Evolutionary conservation across 2,329 filamentous ascomycete species (phyloP), one percentile per base, ranked within the genome.

Genomic region (Cordyceps sp.): DNA sequence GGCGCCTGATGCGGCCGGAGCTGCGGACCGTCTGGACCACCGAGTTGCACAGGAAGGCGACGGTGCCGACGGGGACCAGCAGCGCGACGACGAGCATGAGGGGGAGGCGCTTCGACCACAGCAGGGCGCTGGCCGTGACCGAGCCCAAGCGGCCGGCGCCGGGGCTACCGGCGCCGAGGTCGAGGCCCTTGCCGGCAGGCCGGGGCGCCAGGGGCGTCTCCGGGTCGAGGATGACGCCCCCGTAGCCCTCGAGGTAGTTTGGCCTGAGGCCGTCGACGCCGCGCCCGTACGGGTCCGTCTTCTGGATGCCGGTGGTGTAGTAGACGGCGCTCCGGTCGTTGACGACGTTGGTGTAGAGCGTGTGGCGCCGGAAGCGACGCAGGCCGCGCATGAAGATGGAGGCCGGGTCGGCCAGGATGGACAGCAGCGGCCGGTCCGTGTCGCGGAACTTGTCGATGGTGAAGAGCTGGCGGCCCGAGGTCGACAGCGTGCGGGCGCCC

Each of bases 361-460:
- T 79, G 36, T 75, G 77, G 33, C 80, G 66, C 49, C 75, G 71
- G 58, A 96, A 96, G 42, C 63, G 68, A 37, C 70, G 66, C 29
- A 96, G 62, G 0, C 76, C 86, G 21, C 71, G 70, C 44, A 93
- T 78, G 57, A 96, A 96, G 42, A 93, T 80, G 38, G 80, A 86
- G 31, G 78, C 68, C 0, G 78, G 75, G 41, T 93, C 86, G 6
- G 86, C 81, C 20, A 96, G 64, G 9, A 94, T 65, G 30, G 79
- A 68, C 15, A 96, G 66, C 9, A 96, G 61, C 0, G 86, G 83
- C 26, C 75, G 69, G n/a, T 72, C 76, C 1, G 83, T 93, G 38
- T 82, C 74, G 36, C 85, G 74, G 53, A 94, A 94, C 5, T 68
- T 61, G 57, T 96, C 88, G 37, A 90, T 79, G 34, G 74, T 74